Percentiles rank a stretch among this genome's conserved stretches.
Evolutionary conservation across 441 rosid genomes (phyloP).

Genomic region (Croton laevigatus): DNA sequence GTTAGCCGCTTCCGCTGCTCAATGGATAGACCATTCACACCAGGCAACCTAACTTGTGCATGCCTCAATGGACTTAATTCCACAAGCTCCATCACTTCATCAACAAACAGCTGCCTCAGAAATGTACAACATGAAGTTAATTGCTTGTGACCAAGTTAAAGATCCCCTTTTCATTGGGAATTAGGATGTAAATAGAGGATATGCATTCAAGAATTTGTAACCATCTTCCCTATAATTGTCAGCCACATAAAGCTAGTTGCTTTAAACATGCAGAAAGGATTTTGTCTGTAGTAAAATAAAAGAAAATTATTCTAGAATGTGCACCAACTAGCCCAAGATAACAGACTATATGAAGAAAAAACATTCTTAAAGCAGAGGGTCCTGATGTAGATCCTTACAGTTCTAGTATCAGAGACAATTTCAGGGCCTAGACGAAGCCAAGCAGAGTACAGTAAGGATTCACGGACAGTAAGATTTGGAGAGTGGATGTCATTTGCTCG

Average conservation of each 20-base stretch:
- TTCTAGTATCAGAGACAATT: slow-evolving; percentile 35
- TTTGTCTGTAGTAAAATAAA: background rate
- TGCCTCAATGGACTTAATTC: slow-evolving; percentile 30
- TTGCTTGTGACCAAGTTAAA: background rate
- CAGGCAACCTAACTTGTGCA: slow-evolving; percentile 39
- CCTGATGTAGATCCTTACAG: slow-evolving; percentile 22
- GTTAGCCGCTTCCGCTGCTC: slow-evolving; percentile 45
- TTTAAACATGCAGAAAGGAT: background rate
- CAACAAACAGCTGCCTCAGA: slow-evolving; percentile 32
- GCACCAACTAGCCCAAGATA: background rate
- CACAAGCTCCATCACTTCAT: slow-evolving; percentile 40
- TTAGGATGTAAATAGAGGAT: background rate
- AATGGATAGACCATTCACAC: slow-evolving; percentile 40
- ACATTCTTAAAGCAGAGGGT: background rate
- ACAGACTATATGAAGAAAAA: background rate
- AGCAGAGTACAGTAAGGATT: slow-evolving; percentile 47
- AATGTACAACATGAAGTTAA: background rate
- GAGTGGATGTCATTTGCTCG: slow-evolving; percentile 48
- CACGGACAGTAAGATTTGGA: slow-evolving; percentile 44
- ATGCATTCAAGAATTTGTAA: background rate
- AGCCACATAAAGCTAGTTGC: background rate
- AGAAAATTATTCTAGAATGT: background rate
- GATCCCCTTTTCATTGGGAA: background rate
- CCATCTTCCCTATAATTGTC: background rate
- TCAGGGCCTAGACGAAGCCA: slow-evolving; percentile 44